These are phyloP conservation scores for Syzygium syzygioides DNA, from an alignment of 441 rosid species.

Conservation along the genomic window DNA sequence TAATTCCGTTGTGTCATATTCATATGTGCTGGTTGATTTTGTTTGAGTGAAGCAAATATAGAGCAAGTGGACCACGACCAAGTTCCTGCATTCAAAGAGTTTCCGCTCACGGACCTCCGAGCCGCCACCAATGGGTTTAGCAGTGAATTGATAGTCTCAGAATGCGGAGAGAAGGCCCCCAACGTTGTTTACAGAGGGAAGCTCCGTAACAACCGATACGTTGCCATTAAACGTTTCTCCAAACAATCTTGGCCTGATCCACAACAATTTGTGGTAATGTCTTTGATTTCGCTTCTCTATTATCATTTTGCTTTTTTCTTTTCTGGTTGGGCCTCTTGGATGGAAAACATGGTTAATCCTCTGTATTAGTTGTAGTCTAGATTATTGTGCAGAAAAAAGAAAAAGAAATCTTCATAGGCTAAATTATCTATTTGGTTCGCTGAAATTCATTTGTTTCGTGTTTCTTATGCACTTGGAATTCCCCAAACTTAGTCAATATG, in stretches of 20 bases:
- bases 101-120: constrained; percentile 7
- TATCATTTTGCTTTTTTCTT: neutral
- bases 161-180: constrained; percentile 77
- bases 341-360: neutral
- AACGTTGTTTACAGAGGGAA: constrained; percentile 62
- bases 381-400: neutral
- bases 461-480: neutral
- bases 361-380: neutral
- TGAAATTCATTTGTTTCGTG: neutral
- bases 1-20: neutral
- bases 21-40: neutral
- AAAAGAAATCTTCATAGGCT: neutral
- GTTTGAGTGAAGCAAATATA: constrained; percentile 6
- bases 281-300: neutral
- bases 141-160: constrained; percentile 51
- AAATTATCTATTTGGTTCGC: neutral
- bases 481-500: neutral
- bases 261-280: constrained; percentile 46
- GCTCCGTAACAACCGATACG: constrained; percentile 45
- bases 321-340: neutral
- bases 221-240: constrained; percentile 64
- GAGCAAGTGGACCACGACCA: constrained; percentile 13
- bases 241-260: constrained; percentile 77
- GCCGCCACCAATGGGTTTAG: constrained; percentile 48
- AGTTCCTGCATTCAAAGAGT: constrained; percentile 17